Evolutionary conservation across 176 grass and related monocot species (phyloP), one percentile per base, ranked within the genome.

Genomic region (Aegilops bicornis): DNA sequence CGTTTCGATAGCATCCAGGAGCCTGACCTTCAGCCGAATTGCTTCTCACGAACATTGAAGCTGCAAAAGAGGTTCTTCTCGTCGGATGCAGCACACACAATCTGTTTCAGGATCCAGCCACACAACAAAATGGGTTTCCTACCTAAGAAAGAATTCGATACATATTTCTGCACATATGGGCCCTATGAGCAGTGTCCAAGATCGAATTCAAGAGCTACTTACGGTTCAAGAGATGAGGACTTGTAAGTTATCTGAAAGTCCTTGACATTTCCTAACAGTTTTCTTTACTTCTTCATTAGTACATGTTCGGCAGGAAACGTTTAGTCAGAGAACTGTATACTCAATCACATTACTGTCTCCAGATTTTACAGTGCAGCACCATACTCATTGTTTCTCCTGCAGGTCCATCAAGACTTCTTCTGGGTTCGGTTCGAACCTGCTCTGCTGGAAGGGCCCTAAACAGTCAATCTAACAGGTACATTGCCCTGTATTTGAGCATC

Each of bases 191-290:
- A 89, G 90, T 91, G 88, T 83, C 69, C 92, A 31, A 86, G 94
- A 86, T 91, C 94, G 64, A 81, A 89, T 81, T 99, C 97, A 36
- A 89, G 90, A 64, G 91, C 93, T 77, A 96, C 92, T 52, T 94
- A 77, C 83, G 92, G 92, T 87, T 99, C 97, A 56, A 94, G 97
- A 93, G 97, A 99, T 87, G 94, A 99, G 11, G 89, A 89, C 67
- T 72, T 91, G 97, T 99, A 95, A 99, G 97, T 36, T 6, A 84
- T 87, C 56, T 85, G 23, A 78, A 78, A 52, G 15, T 39, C 17
- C 56, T 54, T 81, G 43, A 24, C 60, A 72, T 61, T 92, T 79
- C 63, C 61, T 48, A 19, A 40, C 10, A 73, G 4, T 85, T 22
- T 24, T 60, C 75, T 79, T 23, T 15, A 50, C 73, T 76, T 22